Evolutionary conservation across 1,284 basidiomycete species (phyloP).

Genomic region (Hymenochaete sp.): DNA sequence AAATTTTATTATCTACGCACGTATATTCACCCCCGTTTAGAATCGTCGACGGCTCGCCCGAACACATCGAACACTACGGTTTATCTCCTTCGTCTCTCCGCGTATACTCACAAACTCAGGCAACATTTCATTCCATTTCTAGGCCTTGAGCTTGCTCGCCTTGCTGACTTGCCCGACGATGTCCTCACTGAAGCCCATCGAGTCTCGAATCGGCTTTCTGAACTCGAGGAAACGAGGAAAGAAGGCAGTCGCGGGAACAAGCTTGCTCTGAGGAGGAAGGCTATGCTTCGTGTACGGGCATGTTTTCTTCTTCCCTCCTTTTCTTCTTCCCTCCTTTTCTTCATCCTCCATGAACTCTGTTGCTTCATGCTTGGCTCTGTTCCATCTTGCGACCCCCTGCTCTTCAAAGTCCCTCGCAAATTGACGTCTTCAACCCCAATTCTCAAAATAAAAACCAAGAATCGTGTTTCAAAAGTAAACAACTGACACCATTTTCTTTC

Average conservation of each 20-base stretch:
- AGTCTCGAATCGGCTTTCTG: conserved; percentile 52
- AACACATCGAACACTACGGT: conserved; percentile 62
- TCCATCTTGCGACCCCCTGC: neutral
- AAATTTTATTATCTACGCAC: neutral
- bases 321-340: too few relatives aligned
- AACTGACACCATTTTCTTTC: conserved; percentile 8
- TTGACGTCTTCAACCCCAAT: neutral
- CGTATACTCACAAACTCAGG: neutral
- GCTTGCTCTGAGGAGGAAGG: conserved; percentile 53
- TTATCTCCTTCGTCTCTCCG: conserved; percentile 10
- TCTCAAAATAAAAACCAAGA: conserved; percentile 10
- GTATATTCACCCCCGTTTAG: conserved; percentile 35
- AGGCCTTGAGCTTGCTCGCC: conserved; percentile 78
- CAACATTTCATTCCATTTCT: neutral
- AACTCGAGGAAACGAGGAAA: conserved; percentile 49
- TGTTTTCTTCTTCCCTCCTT: too few relatives aligned
- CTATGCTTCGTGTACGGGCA: conserved; percentile 58
- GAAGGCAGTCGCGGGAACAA: conserved; percentile 53
- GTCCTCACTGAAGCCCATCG: conserved; percentile 54
- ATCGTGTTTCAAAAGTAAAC: conserved; percentile 23
- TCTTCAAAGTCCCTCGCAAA: conserved; percentile 10
- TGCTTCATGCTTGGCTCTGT: conserved; percentile 5
- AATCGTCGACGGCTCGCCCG: conserved; percentile 56
- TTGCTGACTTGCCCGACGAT: conserved; percentile 71
- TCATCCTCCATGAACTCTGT: too few relatives aligned